phyloP scores from a whole-genome alignment of 1,139 yeast genomes.

The Lodderomyces jiufengensis region DNA sequence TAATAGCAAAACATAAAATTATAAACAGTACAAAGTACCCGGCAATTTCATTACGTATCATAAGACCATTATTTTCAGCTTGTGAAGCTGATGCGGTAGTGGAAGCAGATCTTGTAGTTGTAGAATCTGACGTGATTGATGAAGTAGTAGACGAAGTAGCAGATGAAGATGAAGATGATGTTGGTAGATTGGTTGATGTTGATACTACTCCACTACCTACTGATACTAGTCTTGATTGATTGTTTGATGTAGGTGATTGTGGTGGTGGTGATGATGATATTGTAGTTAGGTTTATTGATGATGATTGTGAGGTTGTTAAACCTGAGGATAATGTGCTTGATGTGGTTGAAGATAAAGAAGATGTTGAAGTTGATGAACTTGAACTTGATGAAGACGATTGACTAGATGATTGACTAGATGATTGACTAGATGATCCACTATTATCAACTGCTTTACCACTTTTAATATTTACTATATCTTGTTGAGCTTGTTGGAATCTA shows the following conservation, averaged over 20 bases:
- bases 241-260: too few relatives aligned
- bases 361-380: slow-evolving; percentile 2
- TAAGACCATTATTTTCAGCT: too few relatives aligned
- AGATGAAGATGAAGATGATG: neutral
- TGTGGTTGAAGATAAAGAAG: neutral
- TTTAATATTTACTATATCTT: slow-evolving; percentile 43
- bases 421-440: slow-evolving; percentile 7
- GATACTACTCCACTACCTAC: too few relatives aligned
- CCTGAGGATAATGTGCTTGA: neutral
- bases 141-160: neutral
- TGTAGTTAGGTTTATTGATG: too few relatives aligned
- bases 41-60: too few relatives aligned
- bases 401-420: neutral
- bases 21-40: too few relatives aligned
- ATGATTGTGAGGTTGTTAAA: neutral
- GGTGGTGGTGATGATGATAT: slow-evolving; percentile 1
- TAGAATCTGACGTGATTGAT: neutral
- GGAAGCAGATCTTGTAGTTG: neutral
- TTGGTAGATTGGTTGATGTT: neutral
- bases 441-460: slow-evolving; percentile 18
- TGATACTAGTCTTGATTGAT: too few relatives aligned
- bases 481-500: slow-evolving; percentile 46
- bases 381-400: slow-evolving; percentile 4
- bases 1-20: too few relatives aligned
- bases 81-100: neutral